Percentiles rank a stretch among this genome's conserved stretches.
Conservation (phyloP, 257 asterid genomes). For the Forsythia suspensa region DNA sequence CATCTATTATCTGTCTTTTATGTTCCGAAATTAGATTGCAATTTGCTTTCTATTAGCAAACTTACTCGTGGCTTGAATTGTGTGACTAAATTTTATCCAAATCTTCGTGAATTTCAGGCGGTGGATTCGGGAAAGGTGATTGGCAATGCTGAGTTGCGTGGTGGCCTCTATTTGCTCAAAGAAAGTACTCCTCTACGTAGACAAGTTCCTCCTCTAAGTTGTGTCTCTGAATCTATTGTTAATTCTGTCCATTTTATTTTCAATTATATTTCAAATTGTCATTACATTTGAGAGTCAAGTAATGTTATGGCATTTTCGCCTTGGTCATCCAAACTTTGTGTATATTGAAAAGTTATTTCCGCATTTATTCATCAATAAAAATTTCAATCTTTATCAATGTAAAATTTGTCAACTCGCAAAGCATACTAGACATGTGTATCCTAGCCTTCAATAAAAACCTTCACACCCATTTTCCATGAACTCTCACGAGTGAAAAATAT, state of each 20-base stretch:
- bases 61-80: background rate
- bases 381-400: background rate
- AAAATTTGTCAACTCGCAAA: background rate
- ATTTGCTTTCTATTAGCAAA: background rate
- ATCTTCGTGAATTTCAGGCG: background rate
- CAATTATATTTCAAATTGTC: background rate
- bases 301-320: background rate
- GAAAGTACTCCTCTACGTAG: background rate
- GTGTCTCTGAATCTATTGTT: too few relatives aligned
- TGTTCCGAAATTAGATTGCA: background rate
- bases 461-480: background rate
- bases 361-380: background rate
- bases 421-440: background rate
- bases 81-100: background rate
- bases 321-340: background rate
- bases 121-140: background rate
- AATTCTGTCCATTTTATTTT: too few relatives aligned
- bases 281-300: background rate
- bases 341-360: background rate
- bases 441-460: background rate
- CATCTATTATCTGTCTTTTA: background rate
- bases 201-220: background rate
- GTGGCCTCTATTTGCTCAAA: constrained; percentile 5
- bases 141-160: constrained; percentile 10
- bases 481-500: background rate